A percentile compares a stretch with the other conserved stretches of the same genome.
phyloP scores from a whole-genome alignment of 768 basidiomycete genomes.

The Baorangia bicolor region DNA sequence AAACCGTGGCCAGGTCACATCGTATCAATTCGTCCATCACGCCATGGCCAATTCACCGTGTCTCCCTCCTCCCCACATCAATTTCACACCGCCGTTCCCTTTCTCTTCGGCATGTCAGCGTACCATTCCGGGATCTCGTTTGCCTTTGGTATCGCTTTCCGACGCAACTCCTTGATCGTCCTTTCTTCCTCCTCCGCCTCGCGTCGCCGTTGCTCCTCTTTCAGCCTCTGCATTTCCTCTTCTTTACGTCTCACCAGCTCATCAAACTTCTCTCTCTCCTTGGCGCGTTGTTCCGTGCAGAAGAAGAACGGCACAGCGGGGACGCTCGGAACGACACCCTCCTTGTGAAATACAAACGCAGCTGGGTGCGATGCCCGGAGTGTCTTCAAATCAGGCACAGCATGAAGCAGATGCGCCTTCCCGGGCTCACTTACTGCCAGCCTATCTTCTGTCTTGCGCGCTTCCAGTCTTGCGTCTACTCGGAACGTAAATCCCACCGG shows the following conservation, averaged over 20 bases:
- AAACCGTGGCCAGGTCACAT: slow-evolving; percentile 14
- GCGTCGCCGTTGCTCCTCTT: slow-evolving; percentile 47
- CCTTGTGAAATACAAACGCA: slow-evolving; percentile 41
- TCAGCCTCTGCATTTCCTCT: slow-evolving; percentile 44
- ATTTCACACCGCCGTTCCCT: slow-evolving; percentile 24
- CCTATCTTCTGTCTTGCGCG: slow-evolving; percentile 41
- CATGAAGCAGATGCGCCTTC: slow-evolving; percentile 20
- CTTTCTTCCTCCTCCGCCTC: slow-evolving; percentile 56
- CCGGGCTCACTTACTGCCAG: slow-evolving; percentile 25
- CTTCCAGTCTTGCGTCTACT: slow-evolving; percentile 47
- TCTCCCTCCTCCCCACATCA: slow-evolving; percentile 2
- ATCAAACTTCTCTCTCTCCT: slow-evolving; percentile 66
- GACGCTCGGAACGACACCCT: slow-evolving; percentile 42
- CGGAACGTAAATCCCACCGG: slow-evolving; percentile 55
- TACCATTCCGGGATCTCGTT: slow-evolving; percentile 80
- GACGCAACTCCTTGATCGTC: slow-evolving; percentile 61
- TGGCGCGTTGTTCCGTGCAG: slow-evolving; percentile 54
- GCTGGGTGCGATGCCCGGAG: slow-evolving; percentile 48
- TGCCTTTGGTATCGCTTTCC: slow-evolving; percentile 63
- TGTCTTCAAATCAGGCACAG: slow-evolving; percentile 54
- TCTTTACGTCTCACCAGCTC: slow-evolving; percentile 56
- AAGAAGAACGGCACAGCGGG: slow-evolving; percentile 40
- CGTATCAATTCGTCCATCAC: slow-evolving; percentile 16
- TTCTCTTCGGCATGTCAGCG: slow-evolving; percentile 62
- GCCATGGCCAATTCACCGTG: slow-evolving; percentile 8